phyloP scores from a whole-genome alignment of 1,284 basidiomycete species.

The Puccinia coronata region DNA sequence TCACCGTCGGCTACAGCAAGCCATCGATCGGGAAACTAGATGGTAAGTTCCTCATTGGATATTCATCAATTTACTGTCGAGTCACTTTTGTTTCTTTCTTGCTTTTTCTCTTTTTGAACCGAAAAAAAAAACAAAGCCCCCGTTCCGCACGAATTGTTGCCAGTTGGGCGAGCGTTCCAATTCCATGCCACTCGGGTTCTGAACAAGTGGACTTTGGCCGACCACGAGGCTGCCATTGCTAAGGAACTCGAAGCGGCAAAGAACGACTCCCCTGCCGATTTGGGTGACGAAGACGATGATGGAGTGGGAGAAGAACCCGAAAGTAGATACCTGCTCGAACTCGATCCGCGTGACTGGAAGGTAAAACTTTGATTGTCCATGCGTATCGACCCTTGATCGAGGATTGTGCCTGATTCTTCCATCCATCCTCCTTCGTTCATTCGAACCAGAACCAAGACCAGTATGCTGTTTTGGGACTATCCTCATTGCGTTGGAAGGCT shows the following conservation, averaged over 20 bases:
- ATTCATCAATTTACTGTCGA: not conserved
- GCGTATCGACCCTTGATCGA: constrained; percentile 28
- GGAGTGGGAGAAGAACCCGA: constrained; percentile 93
- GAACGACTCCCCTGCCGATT: constrained; percentile 65
- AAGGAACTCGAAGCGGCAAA: constrained; percentile 61
- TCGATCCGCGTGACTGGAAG: constrained; percentile 99
- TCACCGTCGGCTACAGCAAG: constrained; percentile 27
- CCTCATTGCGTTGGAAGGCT: constrained; percentile 82
- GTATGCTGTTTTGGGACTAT: constrained; percentile 92
- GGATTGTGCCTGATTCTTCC: not conserved
- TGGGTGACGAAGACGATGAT: constrained; percentile 69
- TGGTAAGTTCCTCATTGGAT: constrained; percentile 25
- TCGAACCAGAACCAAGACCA: constrained; percentile 85
- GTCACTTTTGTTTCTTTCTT: not conserved
- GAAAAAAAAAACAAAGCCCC: constrained; percentile 3
- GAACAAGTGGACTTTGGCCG: constrained; percentile 35
- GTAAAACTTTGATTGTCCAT: no score
- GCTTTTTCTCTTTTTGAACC: not conserved
- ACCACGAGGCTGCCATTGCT: constrained; percentile 31
- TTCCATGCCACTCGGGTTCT: constrained; percentile 24
- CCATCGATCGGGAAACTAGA: constrained; percentile 26
- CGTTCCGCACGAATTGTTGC: not conserved
- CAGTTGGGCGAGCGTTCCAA: constrained; percentile 35
- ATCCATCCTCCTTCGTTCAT: constrained; percentile 1
- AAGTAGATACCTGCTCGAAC: constrained; percentile 68